Evolutionary conservation across 192 early-diverging fungal genomes (phyloP), one percentile per base, ranked within the genome.

Genomic region (Coemansia sp.): DNA sequence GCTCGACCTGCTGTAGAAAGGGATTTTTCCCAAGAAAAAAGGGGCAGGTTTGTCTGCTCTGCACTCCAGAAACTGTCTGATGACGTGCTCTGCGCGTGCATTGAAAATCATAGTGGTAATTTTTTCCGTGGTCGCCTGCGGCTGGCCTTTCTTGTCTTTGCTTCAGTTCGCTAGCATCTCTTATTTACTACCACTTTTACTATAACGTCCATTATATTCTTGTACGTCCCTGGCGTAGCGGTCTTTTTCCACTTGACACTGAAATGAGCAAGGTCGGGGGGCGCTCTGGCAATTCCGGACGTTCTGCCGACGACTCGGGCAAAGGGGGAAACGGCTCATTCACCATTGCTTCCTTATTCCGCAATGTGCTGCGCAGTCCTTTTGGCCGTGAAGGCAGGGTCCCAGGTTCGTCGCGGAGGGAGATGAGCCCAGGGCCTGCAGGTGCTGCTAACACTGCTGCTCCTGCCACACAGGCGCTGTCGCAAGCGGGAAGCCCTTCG

Each of bases 291-390:
- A 51, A 73, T 49, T 23, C 55, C 9, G 59, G 64, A 31, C 68
- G 68, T 68, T 48, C 63, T 24, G 61, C 50, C 38, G 56, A 58
- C 44, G 23, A 61, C 14, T 14, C 69, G 27, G 25, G 51, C 63
- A 65, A 24, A 28, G 50, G 52, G 48, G 59, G 48, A 14, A 24
- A 48, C 10, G 49, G 70, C 54, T 22, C 65, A 24, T 48, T 64
- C 31, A 44, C 56, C 5, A 31, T 81, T 12, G 58, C 52, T 6
- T 51, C 63, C 5, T 48, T 81, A 19, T 69, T 81, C 49, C 78
- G 78, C 48, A 71, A 72, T 62, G 62, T 74, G 58, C 62, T 81
- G 49, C 66, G 61, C 48, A 64, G 73, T 66, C 49, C 78, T 5
- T 81, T 81, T 54, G 56, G 53, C 38, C 48, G 58, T 31, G 65